Base-by-base conservation (phyloP, 2,329 filamentous ascomycete species). In the Aspergillus pseudoglaucus region DNA sequence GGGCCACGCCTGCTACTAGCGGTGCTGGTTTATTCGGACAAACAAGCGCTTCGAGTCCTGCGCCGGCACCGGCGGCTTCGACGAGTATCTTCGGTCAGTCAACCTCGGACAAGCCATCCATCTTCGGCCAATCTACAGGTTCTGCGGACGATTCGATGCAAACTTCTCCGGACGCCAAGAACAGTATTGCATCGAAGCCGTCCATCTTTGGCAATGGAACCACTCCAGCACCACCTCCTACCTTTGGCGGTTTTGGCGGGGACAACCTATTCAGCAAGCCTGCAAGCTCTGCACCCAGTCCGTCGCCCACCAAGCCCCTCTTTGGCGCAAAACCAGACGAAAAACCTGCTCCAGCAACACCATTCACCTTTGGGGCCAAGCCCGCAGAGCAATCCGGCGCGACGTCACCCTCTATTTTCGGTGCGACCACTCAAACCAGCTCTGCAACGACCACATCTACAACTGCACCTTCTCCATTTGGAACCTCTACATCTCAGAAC, bases 161-260 rank as follows among this genome's bases (percentile, higher is more conserved):
- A 42, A 66, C 60, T 15, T 66, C 64, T 4, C 63, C 64, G 4
- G 63, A 66, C 30, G 53, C 55, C 2, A 62, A 61, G 43, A 48
- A 49, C 27, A 51, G 42, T 25, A 48, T 50, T 39, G 35, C 45
- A 14, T 46, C 52, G 20, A 61, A 59, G 42, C 38, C 55, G 27
- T 54, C 50, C 18, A 49, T 59, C 2, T 64, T 64, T 30, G 57
- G 57, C 33, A 49, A 53, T 15, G 53, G 53, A 27, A 42, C 20
- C 14, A n/a, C 40, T 2, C 20, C 40, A 30, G 40, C 39, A 14
- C 41, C 49, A 25, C 47, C 42, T 22, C 35, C 54, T 30, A 47
- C 50, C 18, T 64, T 63, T 38, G 53, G 51, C 30, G 46, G 18
- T 18, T 8, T 42, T 23, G 23, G 40, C 20, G 37, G 37, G 10